These are phyloP conservation scores for Stylosanthes scabra DNA, from an alignment of 331 rosid species.

Conservation along the genomic window DNA sequence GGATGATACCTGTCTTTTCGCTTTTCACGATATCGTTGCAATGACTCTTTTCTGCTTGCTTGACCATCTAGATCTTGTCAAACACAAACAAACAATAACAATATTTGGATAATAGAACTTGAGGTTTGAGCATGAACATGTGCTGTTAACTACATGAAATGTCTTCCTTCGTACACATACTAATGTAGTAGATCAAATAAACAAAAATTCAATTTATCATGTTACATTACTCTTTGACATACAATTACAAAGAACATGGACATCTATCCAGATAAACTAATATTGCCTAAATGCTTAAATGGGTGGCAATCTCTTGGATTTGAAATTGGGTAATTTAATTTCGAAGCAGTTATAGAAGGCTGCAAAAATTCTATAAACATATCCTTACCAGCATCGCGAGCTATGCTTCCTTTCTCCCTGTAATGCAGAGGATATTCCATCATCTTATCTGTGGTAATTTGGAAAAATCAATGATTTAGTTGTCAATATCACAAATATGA, in stretches of 20 bases:
- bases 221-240: constrained; percentile 7
- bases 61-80: constrained; percentile 87
- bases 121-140: constrained; percentile 22
- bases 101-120: constrained; percentile 29
- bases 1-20: constrained; percentile 84
- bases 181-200: constrained; percentile 13
- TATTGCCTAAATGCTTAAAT: constrained; percentile 9
- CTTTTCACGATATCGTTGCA: constrained; percentile 93
- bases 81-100: constrained; percentile 39
- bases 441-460: constrained; percentile 66
- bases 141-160: constrained; percentile 9
- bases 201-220: constrained; percentile 6
- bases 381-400: constrained; percentile 70
- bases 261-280: background rate
- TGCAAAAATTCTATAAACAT: constrained; percentile 28
- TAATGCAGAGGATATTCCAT: constrained; percentile 67
- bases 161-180: background rate
- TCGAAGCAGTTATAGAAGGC: constrained; percentile 13
- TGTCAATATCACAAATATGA: constrained; percentile 11
- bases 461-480: constrained; percentile 29
- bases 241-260: constrained; percentile 22
- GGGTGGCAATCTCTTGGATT: background rate
- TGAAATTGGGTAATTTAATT: background rate
- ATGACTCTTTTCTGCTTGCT: constrained; percentile 74
- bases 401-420: constrained; percentile 66